Evolutionary conservation across 352 stramenopile species (phyloP).

Genomic region (Phytophthora agathidicida): DNA sequence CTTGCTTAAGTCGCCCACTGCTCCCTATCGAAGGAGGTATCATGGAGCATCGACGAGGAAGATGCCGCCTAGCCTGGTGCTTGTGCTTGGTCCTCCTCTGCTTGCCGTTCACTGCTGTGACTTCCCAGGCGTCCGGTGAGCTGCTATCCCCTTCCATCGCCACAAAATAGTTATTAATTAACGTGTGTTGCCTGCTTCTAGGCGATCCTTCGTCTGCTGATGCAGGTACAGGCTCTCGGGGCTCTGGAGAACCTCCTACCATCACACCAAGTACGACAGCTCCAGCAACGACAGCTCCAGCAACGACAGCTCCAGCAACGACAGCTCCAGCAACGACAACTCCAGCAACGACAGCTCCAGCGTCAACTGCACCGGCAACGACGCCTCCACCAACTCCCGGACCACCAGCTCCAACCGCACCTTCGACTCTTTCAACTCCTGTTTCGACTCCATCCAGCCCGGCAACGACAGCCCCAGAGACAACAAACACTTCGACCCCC

Average conservation of each 20-base stretch:
- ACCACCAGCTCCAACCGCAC: background rate
- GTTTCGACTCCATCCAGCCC: slow-evolving; percentile 1
- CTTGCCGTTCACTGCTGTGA: background rate
- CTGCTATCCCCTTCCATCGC: background rate
- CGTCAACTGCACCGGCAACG: background rate
- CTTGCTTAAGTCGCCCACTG: too few species aligned
- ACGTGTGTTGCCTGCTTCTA: slow-evolving; percentile 1
- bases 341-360: background rate
- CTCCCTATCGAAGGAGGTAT: background rate
- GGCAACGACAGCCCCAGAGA: slow-evolving; percentile 1
- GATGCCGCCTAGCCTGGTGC: slow-evolving; percentile 1
- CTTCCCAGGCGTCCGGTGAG: slow-evolving; percentile 15
- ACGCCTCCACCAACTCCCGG: too few species aligned
- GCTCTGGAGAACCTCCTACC: slow-evolving; percentile 1
- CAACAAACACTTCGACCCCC: slow-evolving; percentile 7
- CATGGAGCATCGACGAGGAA: slow-evolving; percentile 4
- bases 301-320: background rate
- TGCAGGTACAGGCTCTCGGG: slow-evolving; percentile 8
- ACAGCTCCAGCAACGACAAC: slow-evolving; percentile 1
- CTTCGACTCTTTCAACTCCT: background rate
- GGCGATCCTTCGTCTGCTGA: slow-evolving; percentile 12
- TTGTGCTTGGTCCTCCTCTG: slow-evolving; percentile 4
- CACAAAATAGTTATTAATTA: background rate
- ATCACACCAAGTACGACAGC: background rate
- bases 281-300: background rate